Percentiles rank a stretch among this genome's conserved stretches.
Conservation (phyloP, 176 grass and related monocot species). For the Avena eriantha region DNA sequence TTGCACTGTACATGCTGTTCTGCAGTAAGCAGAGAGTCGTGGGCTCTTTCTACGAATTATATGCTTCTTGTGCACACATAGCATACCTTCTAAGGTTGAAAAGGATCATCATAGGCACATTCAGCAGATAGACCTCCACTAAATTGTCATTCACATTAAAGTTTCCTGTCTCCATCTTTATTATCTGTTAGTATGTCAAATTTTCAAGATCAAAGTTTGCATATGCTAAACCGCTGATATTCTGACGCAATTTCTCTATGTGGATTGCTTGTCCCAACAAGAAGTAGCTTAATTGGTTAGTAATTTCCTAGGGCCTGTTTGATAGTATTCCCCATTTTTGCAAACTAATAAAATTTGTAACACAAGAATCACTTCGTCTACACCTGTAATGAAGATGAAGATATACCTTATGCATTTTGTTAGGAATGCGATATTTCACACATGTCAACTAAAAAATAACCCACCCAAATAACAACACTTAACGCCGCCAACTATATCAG, state of each 20-base stretch:
- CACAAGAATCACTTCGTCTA: background rate
- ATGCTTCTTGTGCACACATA: slow-evolving; percentile 1
- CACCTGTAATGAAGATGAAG: background rate
- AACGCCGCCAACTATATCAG: background rate
- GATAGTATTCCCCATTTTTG: background rate
- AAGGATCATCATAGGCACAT: background rate
- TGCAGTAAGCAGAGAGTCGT: background rate
- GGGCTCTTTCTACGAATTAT: background rate
- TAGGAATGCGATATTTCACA: background rate
- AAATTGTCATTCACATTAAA: background rate
- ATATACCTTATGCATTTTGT: background rate
- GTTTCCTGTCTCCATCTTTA: background rate
- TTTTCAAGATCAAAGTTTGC: background rate
- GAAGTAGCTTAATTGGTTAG: background rate
- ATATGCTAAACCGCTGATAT: slow-evolving; percentile 8
- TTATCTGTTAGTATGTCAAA: background rate
- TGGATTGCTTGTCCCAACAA: background rate
- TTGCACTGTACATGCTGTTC: slow-evolving; percentile 2
- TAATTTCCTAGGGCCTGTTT: slow-evolving; percentile 11
- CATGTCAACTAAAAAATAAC: background rate
- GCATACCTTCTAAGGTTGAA: background rate
- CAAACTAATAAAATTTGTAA: background rate
- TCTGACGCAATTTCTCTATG: background rate
- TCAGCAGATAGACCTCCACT: background rate
- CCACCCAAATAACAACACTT: background rate